Evolutionary conservation across 2,329 filamentous ascomycete species (phyloP).

Genomic region (Pyricularia sp.): DNA sequence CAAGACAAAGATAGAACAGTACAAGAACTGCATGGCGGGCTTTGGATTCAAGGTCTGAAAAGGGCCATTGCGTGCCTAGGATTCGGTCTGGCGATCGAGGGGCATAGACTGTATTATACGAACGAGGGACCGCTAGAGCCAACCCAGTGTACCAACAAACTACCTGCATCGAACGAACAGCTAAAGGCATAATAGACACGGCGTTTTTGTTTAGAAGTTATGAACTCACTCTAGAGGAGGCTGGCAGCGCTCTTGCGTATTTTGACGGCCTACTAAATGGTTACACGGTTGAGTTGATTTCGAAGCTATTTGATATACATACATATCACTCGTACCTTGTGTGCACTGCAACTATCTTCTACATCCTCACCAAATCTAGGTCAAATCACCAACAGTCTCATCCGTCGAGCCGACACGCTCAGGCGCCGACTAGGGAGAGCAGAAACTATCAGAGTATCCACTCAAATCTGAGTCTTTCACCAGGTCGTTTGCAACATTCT

Average conservation of each 20-base stretch:
- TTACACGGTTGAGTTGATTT: not conserved
- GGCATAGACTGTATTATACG: not conserved
- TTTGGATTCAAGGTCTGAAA: slow-evolving; percentile 72
- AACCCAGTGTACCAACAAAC: not conserved
- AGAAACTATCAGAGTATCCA: not conserved
- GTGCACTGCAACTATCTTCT: not conserved
- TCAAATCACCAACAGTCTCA: not conserved
- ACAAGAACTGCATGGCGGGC: slow-evolving; percentile 84
- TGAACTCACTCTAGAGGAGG: not conserved
- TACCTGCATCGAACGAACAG: not conserved
- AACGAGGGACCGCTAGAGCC: not conserved
- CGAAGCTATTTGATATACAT: not conserved
- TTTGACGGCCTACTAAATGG: not conserved
- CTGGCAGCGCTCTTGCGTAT: not conserved
- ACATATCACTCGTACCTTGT: not conserved
- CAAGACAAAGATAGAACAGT: slow-evolving; percentile 71
- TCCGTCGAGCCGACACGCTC: not conserved
- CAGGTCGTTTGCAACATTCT: not conserved
- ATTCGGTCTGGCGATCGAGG: not conserved
- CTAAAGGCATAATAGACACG: not conserved
- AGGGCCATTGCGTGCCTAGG: not conserved
- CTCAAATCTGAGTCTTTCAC: not conserved
- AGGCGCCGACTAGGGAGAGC: not conserved
- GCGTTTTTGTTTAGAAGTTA: not conserved
- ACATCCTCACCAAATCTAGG: not conserved